Conservation (phyloP, 2,329 filamentous ascomycete species). For the Ophioceras dolichostomum region DNA sequence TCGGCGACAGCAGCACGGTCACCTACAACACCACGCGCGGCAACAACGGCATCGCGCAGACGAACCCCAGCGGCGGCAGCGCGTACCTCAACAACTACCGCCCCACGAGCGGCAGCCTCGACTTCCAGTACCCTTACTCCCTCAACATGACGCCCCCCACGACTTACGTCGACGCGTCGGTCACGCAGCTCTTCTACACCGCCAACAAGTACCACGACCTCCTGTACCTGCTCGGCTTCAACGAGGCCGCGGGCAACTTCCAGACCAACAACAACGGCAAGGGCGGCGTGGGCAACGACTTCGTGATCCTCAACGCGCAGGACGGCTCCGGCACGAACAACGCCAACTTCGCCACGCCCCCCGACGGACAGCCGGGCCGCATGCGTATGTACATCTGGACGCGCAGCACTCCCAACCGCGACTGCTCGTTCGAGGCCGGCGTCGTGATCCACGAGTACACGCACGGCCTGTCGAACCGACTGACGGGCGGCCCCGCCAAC, state of each 20-base stretch:
- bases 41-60: conserved; percentile 46
- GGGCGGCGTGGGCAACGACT: conserved; percentile 38
- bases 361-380: conserved; percentile 34
- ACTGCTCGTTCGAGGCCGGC: conserved; percentile 45
- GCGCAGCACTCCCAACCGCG: conserved; percentile 30
- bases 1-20: conserved; percentile 29
- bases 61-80: conserved; percentile 31
- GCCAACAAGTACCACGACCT: conserved; percentile 48
- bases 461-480: conserved; percentile 42
- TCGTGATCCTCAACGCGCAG: conserved; percentile 43
- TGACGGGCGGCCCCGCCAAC: conserved; percentile 46
- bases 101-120: conserved; percentile 24
- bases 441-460: conserved; percentile 49
- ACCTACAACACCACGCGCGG: conserved; percentile 41
- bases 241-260: conserved; percentile 46
- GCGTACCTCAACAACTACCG: conserved; percentile 37
- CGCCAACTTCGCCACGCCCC: conserved; percentile 42
- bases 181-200: conserved; percentile 49
- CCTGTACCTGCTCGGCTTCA: conserved; percentile 44
- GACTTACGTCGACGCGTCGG: conserved; percentile 38
- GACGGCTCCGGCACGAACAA: conserved; percentile 43
- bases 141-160: conserved; percentile 18
- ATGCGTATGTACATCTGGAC: conserved; percentile 51
- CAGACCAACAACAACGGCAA: conserved; percentile 41
- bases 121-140: conserved; percentile 35